Conservation (phyloP, 768 basidiomycete genomes). For the Lactarius quietus region DNA sequence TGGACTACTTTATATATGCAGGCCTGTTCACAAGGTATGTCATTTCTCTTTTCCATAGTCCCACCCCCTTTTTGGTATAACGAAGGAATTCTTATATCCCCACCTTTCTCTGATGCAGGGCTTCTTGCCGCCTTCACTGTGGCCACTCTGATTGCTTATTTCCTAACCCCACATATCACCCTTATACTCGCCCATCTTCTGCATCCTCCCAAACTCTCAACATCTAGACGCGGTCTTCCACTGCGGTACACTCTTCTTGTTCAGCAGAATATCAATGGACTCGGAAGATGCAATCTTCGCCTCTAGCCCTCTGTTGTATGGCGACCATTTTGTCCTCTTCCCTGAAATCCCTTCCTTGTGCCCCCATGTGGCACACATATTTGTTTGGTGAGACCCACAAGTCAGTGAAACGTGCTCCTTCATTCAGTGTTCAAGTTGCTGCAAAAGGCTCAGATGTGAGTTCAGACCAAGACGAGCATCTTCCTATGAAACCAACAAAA, state of each 20-base stretch:
- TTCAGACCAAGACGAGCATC: conserved; percentile 22
- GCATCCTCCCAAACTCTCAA: conserved; percentile 41
- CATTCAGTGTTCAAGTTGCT: conserved; percentile 22
- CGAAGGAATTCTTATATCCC: background rate
- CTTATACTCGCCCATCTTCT: conserved; percentile 51
- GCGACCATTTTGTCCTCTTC: conserved; percentile 23
- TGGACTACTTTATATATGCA: conserved; percentile 88
- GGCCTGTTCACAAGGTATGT: conserved; percentile 62
- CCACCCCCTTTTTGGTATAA: background rate
- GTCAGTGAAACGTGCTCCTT: conserved; percentile 25
- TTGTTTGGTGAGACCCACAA: conserved; percentile 16
- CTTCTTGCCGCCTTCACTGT: conserved; percentile 27
- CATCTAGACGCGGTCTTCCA: conserved; percentile 30
- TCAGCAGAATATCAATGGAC: conserved; percentile 13
- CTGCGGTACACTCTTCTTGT: conserved; percentile 23
- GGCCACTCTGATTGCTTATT: conserved; percentile 47
- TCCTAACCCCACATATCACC: conserved; percentile 55
- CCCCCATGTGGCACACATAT: conserved; percentile 18
- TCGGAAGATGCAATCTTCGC: conserved; percentile 19
- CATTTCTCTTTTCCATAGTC: background rate
- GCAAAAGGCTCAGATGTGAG: conserved; percentile 15
- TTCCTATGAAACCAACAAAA: conserved; percentile 22
- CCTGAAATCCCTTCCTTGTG: conserved; percentile 17
- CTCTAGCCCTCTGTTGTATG: conserved; percentile 12
- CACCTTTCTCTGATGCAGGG: conserved; percentile 2